These are phyloP conservation scores for Dipteronia dyeriana DNA, from an alignment of 345 rosid species.

Conservation along the genomic window DNA sequence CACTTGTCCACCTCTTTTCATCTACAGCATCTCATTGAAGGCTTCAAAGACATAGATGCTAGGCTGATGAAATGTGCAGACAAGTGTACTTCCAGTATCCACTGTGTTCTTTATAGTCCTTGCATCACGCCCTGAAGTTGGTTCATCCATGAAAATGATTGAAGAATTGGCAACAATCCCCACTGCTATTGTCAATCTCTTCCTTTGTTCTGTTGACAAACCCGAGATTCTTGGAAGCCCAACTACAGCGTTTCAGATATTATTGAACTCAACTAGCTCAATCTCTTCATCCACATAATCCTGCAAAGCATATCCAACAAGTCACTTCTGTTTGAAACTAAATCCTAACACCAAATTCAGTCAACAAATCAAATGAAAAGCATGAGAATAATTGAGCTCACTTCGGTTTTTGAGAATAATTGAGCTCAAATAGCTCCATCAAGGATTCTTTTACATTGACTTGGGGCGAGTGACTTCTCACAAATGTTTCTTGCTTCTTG, in stretches of 20 bases:
- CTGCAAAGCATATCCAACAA: no score
- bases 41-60: slow-evolving; percentile 64
- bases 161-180: slow-evolving; percentile 66
- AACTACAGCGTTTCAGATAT: slow-evolving; percentile 44
- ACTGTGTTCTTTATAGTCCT: slow-evolving; percentile 58
- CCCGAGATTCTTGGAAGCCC: slow-evolving; percentile 17
- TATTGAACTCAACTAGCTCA: slow-evolving; percentile 13
- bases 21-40: slow-evolving; percentile 50
- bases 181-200: slow-evolving; percentile 56
- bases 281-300: no score
- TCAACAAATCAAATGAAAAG: no score
- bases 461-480: no score
- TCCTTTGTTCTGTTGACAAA: slow-evolving; percentile 46
- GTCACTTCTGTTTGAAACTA: no score
- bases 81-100: slow-evolving; percentile 34
- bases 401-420: no score
- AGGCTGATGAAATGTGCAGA: slow-evolving; percentile 64
- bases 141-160: slow-evolving; percentile 65
- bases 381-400: no score
- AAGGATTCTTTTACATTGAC: no score
- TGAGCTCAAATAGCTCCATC: no score
- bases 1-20: slow-evolving; percentile 62
- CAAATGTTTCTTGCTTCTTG: no score
- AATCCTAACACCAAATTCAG: no score
- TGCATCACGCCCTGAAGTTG: slow-evolving; percentile 61